Evolutionary conservation across 1,284 basidiomycete genomes (phyloP).

Genomic region (Ceratobasidium sp.): DNA sequence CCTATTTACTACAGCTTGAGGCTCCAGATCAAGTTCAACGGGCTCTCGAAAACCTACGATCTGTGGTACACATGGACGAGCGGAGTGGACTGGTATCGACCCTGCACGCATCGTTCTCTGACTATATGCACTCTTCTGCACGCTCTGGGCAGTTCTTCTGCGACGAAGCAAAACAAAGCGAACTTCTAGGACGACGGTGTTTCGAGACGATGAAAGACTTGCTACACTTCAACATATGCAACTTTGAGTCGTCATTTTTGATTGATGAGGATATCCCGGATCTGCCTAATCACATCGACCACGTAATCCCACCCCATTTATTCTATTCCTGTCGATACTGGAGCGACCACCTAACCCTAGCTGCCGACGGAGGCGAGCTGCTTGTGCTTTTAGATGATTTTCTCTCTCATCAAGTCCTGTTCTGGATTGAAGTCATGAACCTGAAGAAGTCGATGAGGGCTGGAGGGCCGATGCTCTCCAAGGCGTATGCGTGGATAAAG

Average conservation of each 20-base stretch:
- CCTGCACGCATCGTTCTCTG: neutral
- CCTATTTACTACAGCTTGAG: neutral
- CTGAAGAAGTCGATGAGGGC: neutral
- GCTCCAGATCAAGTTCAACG: neutral
- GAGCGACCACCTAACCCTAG: neutral
- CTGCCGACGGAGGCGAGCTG: neutral
- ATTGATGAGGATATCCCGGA: neutral
- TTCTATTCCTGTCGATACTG: neutral
- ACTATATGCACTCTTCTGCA: neutral
- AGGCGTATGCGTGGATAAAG: neutral
- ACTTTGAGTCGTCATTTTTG: neutral
- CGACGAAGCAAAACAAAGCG: neutral
- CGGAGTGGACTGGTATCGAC: neutral
- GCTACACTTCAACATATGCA: neutral
- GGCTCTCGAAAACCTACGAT: neutral
- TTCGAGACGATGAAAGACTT: neutral
- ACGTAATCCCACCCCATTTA: neutral
- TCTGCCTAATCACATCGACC: neutral
- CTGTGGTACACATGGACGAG: neutral
- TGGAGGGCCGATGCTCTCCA: neutral
- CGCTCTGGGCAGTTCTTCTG: neutral
- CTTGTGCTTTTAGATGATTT: neutral
- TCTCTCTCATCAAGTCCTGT: neutral
- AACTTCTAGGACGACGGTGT: neutral
- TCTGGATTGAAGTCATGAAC: constrained; percentile 8